Conservation (phyloP, 805 yeast genomes). For the Metschnikowia arizonensis region DNA sequence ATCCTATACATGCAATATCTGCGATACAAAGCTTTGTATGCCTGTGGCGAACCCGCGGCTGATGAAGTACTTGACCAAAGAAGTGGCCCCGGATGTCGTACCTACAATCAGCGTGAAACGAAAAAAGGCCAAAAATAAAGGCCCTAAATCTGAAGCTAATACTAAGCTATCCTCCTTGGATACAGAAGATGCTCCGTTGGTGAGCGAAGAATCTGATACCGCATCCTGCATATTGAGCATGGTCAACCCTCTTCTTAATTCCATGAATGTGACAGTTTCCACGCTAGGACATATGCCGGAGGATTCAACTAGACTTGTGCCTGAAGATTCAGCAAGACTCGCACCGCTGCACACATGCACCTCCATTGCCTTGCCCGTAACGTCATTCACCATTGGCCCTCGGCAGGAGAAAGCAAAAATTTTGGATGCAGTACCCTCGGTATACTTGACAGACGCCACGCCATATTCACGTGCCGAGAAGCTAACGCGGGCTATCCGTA, state of each 20-base stretch:
- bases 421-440: conserved; percentile 34
- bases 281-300: conserved; percentile 21
- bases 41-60: conserved; percentile 27
- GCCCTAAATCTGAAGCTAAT: neutral
- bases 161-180: neutral
- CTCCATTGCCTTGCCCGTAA: conserved; percentile 22
- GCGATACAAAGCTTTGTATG: conserved; percentile 24
- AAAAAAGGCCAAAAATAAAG: neutral
- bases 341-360: neutral
- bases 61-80: conserved; percentile 29
- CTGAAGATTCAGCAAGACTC: conserved; percentile 6
- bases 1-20: conserved; percentile 26
- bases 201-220: neutral
- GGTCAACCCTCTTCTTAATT: conserved; percentile 28
- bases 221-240: conserved; percentile 25
- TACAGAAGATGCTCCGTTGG: neutral
- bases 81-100: conserved; percentile 32
- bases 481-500: conserved; percentile 22
- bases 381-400: conserved; percentile 21
- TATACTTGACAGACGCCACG: conserved; percentile 27
- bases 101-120: conserved; percentile 27
- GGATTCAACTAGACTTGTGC: conserved; percentile 5
- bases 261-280: conserved; percentile 23
- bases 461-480: conserved; percentile 30
- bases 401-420: conserved; percentile 19